These are phyloP conservation scores for Cytospora chrysosperma DNA, from an alignment of 2,329 filamentous ascomycete genomes.

Conservation along the genomic window DNA sequence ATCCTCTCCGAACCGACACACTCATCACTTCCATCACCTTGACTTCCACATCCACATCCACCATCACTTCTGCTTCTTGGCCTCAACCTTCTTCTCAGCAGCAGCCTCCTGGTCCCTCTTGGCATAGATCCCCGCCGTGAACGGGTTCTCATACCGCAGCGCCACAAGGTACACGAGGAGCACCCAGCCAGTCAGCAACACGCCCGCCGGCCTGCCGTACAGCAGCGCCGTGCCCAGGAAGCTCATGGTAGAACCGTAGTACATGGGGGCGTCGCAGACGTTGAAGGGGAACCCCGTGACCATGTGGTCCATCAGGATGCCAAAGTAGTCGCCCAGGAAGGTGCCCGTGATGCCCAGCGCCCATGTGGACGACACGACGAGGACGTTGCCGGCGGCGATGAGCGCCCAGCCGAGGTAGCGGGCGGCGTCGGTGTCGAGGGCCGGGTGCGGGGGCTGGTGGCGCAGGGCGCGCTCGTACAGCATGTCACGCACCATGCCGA, in stretches of 20 bases:
- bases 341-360: constrained; percentile 91
- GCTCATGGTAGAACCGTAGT: constrained; percentile 88
- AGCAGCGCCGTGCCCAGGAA: constrained; percentile 86
- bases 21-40: not conserved
- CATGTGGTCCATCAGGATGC: constrained; percentile 92
- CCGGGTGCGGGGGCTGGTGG: constrained; percentile 71
- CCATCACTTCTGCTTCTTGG: constrained; percentile 53
- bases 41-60: too few species aligned
- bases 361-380: constrained; percentile 89
- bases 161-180: constrained; percentile 77
- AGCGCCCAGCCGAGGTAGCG: constrained; percentile 69
- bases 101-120: constrained; percentile 68
- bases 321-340: constrained; percentile 97
- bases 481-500: constrained; percentile 85
- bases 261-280: constrained; percentile 89
- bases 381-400: constrained; percentile 72
- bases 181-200: constrained; percentile 74
- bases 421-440: constrained; percentile 60
- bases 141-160: constrained; percentile 86
- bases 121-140: constrained; percentile 88
- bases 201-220: constrained; percentile 82
- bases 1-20: not conserved
- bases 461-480: constrained; percentile 84
- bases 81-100: constrained; percentile 34
- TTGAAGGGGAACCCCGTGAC: constrained; percentile 97